These are phyloP conservation scores for Sugiyamaella pinicola DNA, from an alignment of 1,139 yeast species.

Conservation along the genomic window DNA sequence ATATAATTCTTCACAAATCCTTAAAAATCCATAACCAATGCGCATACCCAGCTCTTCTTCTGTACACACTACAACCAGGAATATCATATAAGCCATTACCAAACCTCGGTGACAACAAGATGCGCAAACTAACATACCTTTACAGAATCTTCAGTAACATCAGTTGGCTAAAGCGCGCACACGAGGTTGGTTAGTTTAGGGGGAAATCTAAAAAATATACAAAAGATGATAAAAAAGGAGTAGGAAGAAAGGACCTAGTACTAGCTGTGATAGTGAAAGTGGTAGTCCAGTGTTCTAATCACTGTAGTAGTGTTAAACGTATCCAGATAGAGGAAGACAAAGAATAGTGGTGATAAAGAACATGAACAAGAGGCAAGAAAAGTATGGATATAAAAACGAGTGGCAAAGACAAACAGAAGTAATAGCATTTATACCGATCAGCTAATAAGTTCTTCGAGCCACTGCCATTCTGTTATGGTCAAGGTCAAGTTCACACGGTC, in stretches of 20 bases:
- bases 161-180: constrained; percentile 37
- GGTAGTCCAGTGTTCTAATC: too few species aligned
- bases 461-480: too few species aligned
- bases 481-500: too few species aligned
- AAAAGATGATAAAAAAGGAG: background rate
- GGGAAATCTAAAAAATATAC: constrained; percentile 3
- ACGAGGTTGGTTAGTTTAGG: constrained; percentile 30
- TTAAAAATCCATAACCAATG: background rate
- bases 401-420: too few species aligned
- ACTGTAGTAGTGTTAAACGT: too few species aligned
- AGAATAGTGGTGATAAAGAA: too few species aligned
- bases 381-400: too few species aligned
- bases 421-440: too few species aligned
- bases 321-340: too few species aligned
- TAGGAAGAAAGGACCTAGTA: constrained; percentile 1
- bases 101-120: constrained; percentile 19
- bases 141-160: constrained; percentile 41
- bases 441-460: too few species aligned
- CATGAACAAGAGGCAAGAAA: too few species aligned
- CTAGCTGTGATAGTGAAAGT: background rate
- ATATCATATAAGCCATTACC: constrained; percentile 19
- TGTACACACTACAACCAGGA: constrained; percentile 15
- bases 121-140: constrained; percentile 37
- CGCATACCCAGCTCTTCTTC: constrained; percentile 1
- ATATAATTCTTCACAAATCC: too few species aligned